Evolutionary conservation across 1,139 yeast genomes (phyloP).

Genomic region (Saccharomycopsis hybrid): DNA sequence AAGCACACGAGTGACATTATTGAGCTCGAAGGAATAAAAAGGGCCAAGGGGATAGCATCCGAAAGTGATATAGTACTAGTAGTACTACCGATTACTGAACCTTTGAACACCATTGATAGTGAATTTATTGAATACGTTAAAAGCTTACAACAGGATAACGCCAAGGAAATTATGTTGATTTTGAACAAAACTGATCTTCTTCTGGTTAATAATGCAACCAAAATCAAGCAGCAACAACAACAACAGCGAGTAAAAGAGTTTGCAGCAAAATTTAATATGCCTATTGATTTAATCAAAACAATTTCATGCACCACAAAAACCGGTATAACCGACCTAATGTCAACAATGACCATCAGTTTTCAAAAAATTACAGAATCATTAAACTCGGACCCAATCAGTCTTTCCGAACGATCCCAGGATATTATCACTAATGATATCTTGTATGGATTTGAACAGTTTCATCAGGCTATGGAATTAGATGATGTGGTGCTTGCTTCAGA

Average conservation of each 20-base stretch:
- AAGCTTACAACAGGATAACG: constrained; percentile 26
- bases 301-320: constrained; percentile 57
- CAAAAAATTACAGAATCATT: constrained; percentile 43
- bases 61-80: constrained; percentile 58
- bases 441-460: constrained; percentile 61
- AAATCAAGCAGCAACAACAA: too few relatives aligned
- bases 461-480: constrained; percentile 41
- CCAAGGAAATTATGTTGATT: constrained; percentile 36
- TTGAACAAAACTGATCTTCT: constrained; percentile 61
- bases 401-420: constrained; percentile 73
- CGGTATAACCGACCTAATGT: constrained; percentile 49
- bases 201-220: constrained; percentile 22
- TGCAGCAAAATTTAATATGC: constrained; percentile 28
- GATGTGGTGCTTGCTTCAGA: constrained; percentile 84
- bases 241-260: constrained; percentile 24
- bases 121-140: constrained; percentile 35
- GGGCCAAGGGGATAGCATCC: constrained; percentile 57
- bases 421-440: constrained; percentile 70
- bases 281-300: constrained; percentile 28
- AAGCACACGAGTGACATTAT: constrained; percentile 50
- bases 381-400: constrained; percentile 52
- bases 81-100: constrained; percentile 38
- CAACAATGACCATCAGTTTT: constrained; percentile 37
- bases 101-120: constrained; percentile 20
- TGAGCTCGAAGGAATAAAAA: constrained; percentile 75